Percentiles rank a stretch among this genome's conserved stretches.
phyloP scores from a whole-genome alignment of 345 rosid genomes.

The Barbarea vulgaris region DNA sequence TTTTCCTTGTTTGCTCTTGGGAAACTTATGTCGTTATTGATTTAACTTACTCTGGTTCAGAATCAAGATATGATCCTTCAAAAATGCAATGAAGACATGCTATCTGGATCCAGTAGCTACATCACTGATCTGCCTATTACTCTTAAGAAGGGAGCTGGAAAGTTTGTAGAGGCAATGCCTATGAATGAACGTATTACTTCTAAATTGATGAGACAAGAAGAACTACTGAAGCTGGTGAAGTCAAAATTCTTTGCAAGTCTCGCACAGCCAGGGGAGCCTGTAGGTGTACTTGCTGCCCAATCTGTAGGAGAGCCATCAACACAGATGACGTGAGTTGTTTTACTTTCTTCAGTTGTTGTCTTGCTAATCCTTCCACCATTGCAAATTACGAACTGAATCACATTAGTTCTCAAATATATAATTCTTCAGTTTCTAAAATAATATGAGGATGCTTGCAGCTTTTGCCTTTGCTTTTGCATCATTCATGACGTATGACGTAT shows the following conservation, averaged over 20 bases:
- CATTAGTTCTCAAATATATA: constrained; percentile 3
- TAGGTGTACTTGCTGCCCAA: constrained; percentile 97
- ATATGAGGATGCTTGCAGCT: neutral
- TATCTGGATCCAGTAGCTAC: constrained; percentile 52
- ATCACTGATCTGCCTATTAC: constrained; percentile 59
- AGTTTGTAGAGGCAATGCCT: constrained; percentile 52
- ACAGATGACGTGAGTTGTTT: constrained; percentile 90
- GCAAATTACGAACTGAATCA: constrained; percentile 9
- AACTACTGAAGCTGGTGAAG: constrained; percentile 62
- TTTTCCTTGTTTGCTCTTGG: constrained; percentile 20
- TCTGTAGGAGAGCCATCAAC: constrained; percentile 99
- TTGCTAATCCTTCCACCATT: neutral
- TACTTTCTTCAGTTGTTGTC: constrained; percentile 22
- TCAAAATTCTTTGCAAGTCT: constrained; percentile 80
- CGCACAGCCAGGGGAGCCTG: constrained; percentile 99
- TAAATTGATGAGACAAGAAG: constrained; percentile 47
- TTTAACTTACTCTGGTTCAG: constrained; percentile 46
- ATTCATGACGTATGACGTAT: neutral
- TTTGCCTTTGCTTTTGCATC: constrained; percentile 9
- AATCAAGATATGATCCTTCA: constrained; percentile 67
- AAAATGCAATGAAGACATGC: constrained; percentile 47
- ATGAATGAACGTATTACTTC: constrained; percentile 44
- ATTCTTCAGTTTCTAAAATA: neutral
- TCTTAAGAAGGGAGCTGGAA: constrained; percentile 65
- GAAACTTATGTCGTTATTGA: constrained; percentile 14